Base-by-base conservation (phyloP, 225 moss, liverwort and hornwort genomes). In the Antitrichia curtipendula region DNA sequence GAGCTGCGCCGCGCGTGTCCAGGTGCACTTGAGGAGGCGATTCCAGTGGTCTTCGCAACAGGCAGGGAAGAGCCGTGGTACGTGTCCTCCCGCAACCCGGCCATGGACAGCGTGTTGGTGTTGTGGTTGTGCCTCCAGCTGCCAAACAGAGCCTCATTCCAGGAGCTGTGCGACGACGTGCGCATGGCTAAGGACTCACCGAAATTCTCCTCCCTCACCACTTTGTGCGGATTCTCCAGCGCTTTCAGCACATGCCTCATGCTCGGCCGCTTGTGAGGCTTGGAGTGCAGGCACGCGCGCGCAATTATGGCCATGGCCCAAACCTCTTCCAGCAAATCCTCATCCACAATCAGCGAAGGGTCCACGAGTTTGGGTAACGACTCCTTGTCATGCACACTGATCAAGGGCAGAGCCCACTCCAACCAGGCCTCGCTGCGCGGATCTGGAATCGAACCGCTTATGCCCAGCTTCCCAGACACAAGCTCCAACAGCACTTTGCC, bases 241-340 rank as follows among this genome's bases (percentile, higher is more conserved):
- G 98, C 98, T 83, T 95, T 98, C 47, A 97, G 80, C 18, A 98
- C 96, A 38, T 98, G 98, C 16, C 96, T 79, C 97, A 98, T 98
- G 88, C 97, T 96, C 12, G 98, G 98, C 71, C 98, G 94, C 87
- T 97, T 97, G 81, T 94, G 94, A 9, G 95, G 86, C 88, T 97
- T 97, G 63, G 95, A 70, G 84, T 98, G 96, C 38, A 98, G 87
- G 80, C 98, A 98, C 7, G 97, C 97, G 4, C 95, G 96, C 14
- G 98, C 98, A 22, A 98, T 95, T 43, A 98, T 98, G 66, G 98
- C 98, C 90, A 97, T 97, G 34, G 98, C 98, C 98, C 98, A 98
- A 13, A 98, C 98, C 77, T 98, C 98, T 59, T 97, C 98, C 69
- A 98, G 88, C 47, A 98, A 84, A 86, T 98, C 98, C 81, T 98